Evolutionary conservation across 495 filamentous ascomycete species (phyloP), one percentile per base, ranked within the genome.

Genomic region (Neurospora sp.): DNA sequence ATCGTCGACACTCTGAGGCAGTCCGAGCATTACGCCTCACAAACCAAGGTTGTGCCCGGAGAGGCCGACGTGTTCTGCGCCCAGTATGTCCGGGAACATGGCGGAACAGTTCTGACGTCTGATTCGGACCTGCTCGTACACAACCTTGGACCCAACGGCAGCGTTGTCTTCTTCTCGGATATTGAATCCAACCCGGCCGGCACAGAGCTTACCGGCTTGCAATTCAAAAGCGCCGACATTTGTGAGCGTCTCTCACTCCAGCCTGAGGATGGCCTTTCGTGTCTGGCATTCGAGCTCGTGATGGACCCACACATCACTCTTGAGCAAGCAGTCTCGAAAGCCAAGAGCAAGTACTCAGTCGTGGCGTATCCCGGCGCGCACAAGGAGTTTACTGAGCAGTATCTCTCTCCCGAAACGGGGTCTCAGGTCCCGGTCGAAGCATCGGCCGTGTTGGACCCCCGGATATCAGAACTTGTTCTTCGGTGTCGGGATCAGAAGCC

Each of bases 101-200:
- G 86, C 4, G 85, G 85, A 0, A 80, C 83, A 4, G 78, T 93
- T 37, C 75, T 94, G 12, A 93, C 91, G 8, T 86, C 85, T 35
- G 92, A 94, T 75, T 94, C 92, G 0, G 92, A 94, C 75, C 82
- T 94, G n/a, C 81, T 93, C 27, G 83, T 93, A 0, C 85, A 92
- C 75, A 85, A 92, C 68, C 82, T 93, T 5, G 91, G 90, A 3
- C 37, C 74, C 0, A 47, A 83, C 22, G 89, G 90, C 3, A 80
- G 82, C 6, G 88, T 93, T 2, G 77, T 88, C 5, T 88, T 92
- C 75, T 81, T 93, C 31, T 79, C 84, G 69, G 88, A 89, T 39
- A 72, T 89, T 5, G 77, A 84, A 1, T 65, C 27, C 27, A 65
- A 65, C 14, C 53, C 53, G 7, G 42, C 73, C 2, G 75, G 75